phyloP scores from a whole-genome alignment of 1,284 basidiomycete genomes.

The Amylostereum chailletii region DNA sequence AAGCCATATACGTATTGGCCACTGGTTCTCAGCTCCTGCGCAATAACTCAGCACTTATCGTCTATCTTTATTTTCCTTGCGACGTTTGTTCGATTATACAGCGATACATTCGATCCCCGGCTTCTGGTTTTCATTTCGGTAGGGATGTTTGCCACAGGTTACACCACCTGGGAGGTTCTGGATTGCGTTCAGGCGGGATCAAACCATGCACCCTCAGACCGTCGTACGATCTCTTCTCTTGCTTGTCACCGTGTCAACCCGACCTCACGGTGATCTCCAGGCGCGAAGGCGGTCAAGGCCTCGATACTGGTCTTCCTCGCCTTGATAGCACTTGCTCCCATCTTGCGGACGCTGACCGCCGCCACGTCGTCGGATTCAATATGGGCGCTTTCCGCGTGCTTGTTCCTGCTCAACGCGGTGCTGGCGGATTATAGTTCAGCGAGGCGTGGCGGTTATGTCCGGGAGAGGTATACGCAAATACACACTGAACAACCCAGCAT shows the following conservation, averaged over 20 bases:
- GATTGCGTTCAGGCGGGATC: slow-evolving; percentile 17
- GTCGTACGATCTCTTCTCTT: slow-evolving; percentile 22
- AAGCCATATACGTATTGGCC: slow-evolving; percentile 68
- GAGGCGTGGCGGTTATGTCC: slow-evolving; percentile 21
- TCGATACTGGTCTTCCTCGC: slow-evolving; percentile 83
- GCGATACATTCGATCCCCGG: slow-evolving; percentile 56
- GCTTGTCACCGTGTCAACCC: background rate
- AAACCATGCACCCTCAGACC: slow-evolving; percentile 5
- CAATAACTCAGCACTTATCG: slow-evolving; percentile 81
- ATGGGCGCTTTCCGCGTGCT: slow-evolving; percentile 77
- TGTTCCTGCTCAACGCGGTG: slow-evolving; percentile 57
- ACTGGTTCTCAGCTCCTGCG: slow-evolving; percentile 64
- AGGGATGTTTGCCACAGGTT: slow-evolving; percentile 49
- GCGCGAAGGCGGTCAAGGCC: slow-evolving; percentile 60
- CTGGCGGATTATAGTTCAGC: slow-evolving; percentile 57
- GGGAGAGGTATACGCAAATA: slow-evolving; percentile 27
- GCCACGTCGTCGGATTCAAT: slow-evolving; percentile 96
- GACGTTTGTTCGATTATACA: slow-evolving; percentile 69
- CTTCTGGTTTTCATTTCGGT: slow-evolving; percentile 63
- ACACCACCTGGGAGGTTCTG: slow-evolving; percentile 55
- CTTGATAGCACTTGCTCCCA: slow-evolving; percentile 84
- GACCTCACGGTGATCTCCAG: slow-evolving; percentile 26
- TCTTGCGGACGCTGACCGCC: slow-evolving; percentile 86
- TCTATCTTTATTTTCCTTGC: slow-evolving; percentile 78
- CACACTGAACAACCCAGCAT: slow-evolving; percentile 5